A percentile compares a stretch with the other conserved stretches of the same genome.
These are phyloP conservation scores for Leishmania turanica DNA, from an alignment of 208 protist genomes.

Conservation along the genomic window DNA sequence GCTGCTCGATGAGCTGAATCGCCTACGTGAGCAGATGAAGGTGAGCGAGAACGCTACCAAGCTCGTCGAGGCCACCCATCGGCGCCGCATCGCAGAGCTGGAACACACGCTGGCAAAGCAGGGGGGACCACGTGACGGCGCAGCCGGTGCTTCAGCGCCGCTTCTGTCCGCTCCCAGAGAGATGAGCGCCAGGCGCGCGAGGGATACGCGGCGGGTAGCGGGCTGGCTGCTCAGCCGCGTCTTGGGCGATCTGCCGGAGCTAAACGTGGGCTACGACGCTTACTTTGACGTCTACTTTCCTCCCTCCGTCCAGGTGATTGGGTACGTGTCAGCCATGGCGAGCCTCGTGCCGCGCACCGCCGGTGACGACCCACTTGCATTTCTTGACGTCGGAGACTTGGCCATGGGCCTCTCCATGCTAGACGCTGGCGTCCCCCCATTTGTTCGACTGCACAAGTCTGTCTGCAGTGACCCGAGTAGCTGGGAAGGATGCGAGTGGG, in stretches of 20 bases:
- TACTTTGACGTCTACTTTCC: conserved; percentile 85
- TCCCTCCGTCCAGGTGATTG: conserved; percentile 66
- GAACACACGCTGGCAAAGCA: conserved; percentile 32
- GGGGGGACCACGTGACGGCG: neutral
- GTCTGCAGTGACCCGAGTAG: conserved; percentile 29
- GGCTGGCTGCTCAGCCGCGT: conserved; percentile 84
- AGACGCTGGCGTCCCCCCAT: conserved; percentile 79
- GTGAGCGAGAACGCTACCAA: conserved; percentile 30
- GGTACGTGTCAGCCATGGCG: conserved; percentile 84
- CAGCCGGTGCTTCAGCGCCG: neutral
- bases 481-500: conserved; percentile 68
- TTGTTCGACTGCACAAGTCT: conserved; percentile 70
- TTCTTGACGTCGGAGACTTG: conserved; percentile 81
- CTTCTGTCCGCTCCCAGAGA: neutral
- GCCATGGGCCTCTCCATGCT: conserved; percentile 82
- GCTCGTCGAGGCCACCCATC: conserved; percentile 34
- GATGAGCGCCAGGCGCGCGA: conserved; percentile 13
- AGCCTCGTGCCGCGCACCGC: conserved; percentile 61
- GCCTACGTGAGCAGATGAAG: conserved; percentile 52
- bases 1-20: conserved; percentile 62
- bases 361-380: conserved; percentile 43
- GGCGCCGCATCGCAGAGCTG: conserved; percentile 50
- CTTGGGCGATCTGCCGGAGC: conserved; percentile 61
- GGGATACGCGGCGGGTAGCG: conserved; percentile 76
- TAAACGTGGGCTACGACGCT: conserved; percentile 86